A percentile compares a stretch with the other conserved stretches of the same genome.
Evolutionary conservation across 805 yeast species (phyloP).

Genomic region (Kazachstania viticola): DNA sequence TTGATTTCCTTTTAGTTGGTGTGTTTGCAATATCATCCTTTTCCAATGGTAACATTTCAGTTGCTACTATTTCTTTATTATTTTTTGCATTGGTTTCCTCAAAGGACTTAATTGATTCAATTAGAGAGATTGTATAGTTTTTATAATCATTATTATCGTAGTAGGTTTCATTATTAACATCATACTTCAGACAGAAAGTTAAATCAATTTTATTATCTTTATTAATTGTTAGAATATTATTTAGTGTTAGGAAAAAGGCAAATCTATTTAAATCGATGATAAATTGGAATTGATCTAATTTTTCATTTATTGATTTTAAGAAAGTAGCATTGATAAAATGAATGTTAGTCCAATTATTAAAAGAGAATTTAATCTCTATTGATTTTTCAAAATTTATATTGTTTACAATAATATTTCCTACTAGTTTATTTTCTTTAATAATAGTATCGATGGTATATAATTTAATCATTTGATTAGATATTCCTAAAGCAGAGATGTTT

Average conservation of each 20-base stretch:
- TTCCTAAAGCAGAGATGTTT: too few species aligned
- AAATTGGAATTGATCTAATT: constrained; percentile 24
- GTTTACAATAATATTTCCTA: constrained; percentile 20
- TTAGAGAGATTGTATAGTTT: constrained; percentile 17
- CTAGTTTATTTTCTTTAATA: constrained; percentile 10
- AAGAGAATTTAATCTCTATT: constrained; percentile 25
- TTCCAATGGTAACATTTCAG: too few species aligned
- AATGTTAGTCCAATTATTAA: constrained; percentile 25
- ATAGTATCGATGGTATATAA: too few species aligned
- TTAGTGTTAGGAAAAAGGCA: constrained; percentile 17
- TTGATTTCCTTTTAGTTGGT: not conserved
- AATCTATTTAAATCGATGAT: constrained; percentile 20
- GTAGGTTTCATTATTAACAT: constrained; percentile 24
- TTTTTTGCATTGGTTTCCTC: not conserved
- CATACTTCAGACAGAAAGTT: constrained; percentile 25
- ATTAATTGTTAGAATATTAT: constrained; percentile 8
- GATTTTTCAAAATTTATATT: constrained; percentile 26
- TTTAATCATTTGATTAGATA: not conserved
- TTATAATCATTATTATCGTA: constrained; percentile 27
- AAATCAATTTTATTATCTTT: constrained; percentile 10
- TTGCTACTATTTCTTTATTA: not conserved
- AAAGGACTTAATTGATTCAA: not conserved
- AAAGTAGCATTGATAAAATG: constrained; percentile 21
- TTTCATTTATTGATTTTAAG: constrained; percentile 15
- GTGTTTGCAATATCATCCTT: not conserved